Conservation (phyloP, 1,284 basidiomycete genomes). For the Sporisorium graminicola region DNA sequence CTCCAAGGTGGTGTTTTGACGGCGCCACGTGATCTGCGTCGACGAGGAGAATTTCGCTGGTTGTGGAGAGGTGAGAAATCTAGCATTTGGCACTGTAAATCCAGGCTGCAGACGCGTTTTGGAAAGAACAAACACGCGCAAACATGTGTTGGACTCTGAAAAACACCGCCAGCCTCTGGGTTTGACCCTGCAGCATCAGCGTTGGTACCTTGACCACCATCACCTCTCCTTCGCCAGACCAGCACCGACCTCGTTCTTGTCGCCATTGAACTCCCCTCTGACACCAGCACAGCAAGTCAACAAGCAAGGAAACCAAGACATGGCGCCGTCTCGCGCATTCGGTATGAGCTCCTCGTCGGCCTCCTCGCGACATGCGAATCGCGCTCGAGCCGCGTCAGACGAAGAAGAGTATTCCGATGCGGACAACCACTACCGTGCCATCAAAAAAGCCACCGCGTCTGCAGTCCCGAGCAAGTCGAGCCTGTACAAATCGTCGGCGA, state of each 20-base stretch:
- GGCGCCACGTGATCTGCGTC: neutral
- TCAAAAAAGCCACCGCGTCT: conserved; percentile 21
- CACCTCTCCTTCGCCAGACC: neutral
- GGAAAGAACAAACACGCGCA: neutral
- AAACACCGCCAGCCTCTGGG: neutral
- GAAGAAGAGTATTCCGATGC: conserved; percentile 31
- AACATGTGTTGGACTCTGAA: conserved; percentile 2
- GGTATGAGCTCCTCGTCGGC: conserved; percentile 38
- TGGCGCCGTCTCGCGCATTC: conserved; percentile 41
- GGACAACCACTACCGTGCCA: conserved; percentile 26
- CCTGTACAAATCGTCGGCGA: conserved; percentile 9
- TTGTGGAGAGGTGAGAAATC: neutral
- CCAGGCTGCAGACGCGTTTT: neutral
- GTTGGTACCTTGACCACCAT: neutral
- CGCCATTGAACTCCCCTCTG: neutral
- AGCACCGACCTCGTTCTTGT: neutral
- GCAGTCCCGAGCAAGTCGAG: conserved; percentile 9
- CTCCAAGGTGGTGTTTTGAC: too few relatives aligned
- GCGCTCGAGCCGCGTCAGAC: conserved; percentile 21
- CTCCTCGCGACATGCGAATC: conserved; percentile 31
- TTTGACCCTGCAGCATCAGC: neutral
- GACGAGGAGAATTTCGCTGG: too few relatives aligned
- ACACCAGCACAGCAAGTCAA: neutral
- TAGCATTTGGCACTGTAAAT: neutral
- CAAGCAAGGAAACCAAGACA: conserved; percentile 8